Evolutionary conservation across 106 monocot species (phyloP).

Genomic region (Dendrobium huoshanense): DNA sequence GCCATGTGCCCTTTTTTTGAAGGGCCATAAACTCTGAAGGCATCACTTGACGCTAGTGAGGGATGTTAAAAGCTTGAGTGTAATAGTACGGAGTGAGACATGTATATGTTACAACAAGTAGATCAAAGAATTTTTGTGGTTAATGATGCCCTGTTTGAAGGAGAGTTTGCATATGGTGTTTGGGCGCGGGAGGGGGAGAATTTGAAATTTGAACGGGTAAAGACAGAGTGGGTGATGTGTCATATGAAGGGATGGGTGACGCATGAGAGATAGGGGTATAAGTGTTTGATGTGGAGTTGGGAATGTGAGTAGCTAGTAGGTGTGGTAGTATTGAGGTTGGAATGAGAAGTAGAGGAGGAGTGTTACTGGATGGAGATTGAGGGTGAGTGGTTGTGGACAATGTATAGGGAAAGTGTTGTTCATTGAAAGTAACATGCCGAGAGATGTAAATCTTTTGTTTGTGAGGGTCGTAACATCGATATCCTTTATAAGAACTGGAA

Average conservation of each 20-base stretch:
- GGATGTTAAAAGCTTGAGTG: too few relatives aligned
- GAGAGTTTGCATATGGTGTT: neutral
- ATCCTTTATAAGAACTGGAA: neutral
- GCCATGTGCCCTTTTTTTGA: neutral
- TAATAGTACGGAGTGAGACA: too few relatives aligned
- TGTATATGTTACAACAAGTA: too few relatives aligned
- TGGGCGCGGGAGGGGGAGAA: neutral
- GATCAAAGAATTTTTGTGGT: too few relatives aligned
- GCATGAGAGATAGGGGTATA: rapidly evolving
- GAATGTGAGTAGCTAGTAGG: too few relatives aligned
- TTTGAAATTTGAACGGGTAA: too few relatives aligned
- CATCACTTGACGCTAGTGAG: too few relatives aligned
- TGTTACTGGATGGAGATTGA: neutral
- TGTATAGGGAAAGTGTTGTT: neutral
- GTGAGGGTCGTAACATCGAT: neutral
- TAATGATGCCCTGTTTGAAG: neutral
- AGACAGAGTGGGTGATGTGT: too few relatives aligned
- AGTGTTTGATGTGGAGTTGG: too few relatives aligned
- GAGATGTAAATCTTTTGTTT: neutral
- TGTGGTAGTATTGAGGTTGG: neutral
- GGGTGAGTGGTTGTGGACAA: neutral
- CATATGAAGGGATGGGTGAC: too few relatives aligned
- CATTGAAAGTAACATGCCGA: neutral
- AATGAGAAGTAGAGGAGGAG: neutral
- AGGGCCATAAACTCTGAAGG: neutral